Conservation (phyloP, 768 basidiomycete genomes). For the Mycena rebaudengoi region DNA sequence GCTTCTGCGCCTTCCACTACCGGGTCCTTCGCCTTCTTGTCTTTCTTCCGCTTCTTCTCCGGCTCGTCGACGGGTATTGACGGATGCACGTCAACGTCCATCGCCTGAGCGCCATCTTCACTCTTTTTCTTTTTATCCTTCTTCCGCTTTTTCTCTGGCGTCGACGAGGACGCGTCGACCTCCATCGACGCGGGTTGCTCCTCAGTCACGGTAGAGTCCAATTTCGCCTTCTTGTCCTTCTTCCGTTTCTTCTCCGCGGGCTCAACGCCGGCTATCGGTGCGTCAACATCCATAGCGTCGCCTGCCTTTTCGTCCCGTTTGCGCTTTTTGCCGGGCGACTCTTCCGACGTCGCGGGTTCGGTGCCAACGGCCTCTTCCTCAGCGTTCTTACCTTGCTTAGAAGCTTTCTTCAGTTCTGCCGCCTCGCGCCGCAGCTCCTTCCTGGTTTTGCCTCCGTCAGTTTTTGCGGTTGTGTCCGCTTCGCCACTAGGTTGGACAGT, state of each 20-base stretch:
- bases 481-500: neutral
- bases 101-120: neutral
- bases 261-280: constrained; percentile 17
- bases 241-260: constrained; percentile 35
- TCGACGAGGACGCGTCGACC: neutral
- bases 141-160: constrained; percentile 19
- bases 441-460: constrained; percentile 3
- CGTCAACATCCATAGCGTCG: constrained; percentile 5
- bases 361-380: constrained; percentile 2
- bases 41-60: constrained; percentile 45
- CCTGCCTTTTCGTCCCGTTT: constrained; percentile 36
- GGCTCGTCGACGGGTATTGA: constrained; percentile 27
- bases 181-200: constrained; percentile 1
- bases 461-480: neutral
- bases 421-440: constrained; percentile 27
- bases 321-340: constrained; percentile 40
- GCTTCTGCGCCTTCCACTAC: neutral
- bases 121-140: constrained; percentile 7
- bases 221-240: constrained; percentile 42
- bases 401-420: constrained; percentile 25
- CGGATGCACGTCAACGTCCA: constrained; percentile 26
- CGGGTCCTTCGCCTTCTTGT: constrained; percentile 37
- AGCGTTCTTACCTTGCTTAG: constrained; percentile 1
- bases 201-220: neutral
- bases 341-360: constrained; percentile 10